phyloP scores from a whole-genome alignment of 2,329 filamentous ascomycete genomes.

The Aphanocladium album region DNA sequence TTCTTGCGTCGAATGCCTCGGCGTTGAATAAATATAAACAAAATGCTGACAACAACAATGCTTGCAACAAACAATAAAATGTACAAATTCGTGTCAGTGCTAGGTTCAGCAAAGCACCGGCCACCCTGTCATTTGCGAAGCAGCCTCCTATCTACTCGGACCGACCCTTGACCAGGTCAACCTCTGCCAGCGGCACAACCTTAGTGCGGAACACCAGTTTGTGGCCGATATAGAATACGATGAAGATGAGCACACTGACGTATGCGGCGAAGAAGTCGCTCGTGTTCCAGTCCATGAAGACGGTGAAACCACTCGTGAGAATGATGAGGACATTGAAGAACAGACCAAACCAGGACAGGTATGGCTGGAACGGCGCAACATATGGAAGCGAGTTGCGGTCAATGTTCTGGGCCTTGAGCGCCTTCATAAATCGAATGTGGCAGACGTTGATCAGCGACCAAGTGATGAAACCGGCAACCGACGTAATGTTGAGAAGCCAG shows the following conservation, averaged over 20 bases:
- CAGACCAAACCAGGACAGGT: conserved; percentile 59
- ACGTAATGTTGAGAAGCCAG: conserved; percentile 68
- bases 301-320: conserved; percentile 64
- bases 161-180: conserved; percentile 29
- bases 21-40: neutral
- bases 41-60: neutral
- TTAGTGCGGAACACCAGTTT: conserved; percentile 45
- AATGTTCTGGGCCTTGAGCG: conserved; percentile 51
- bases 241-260: conserved; percentile 59
- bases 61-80: conserved; percentile 4
- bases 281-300: conserved; percentile 59
- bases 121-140: neutral
- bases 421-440: conserved; percentile 62
- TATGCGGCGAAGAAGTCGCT: conserved; percentile 61
- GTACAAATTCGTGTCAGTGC: neutral
- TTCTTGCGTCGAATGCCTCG: neutral
- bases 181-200: conserved; percentile 31
- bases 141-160: conserved; percentile 6
- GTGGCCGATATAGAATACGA: conserved; percentile 55
- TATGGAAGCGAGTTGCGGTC: conserved; percentile 56
- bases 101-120: neutral
- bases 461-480: conserved; percentile 64
- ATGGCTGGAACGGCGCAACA: conserved; percentile 57
- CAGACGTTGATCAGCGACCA: conserved; percentile 63
- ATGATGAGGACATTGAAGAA: conserved; percentile 61